A percentile compares a stretch with the other conserved stretches of the same genome.
These are phyloP conservation scores for Colletotrichum echinochloae DNA, from an alignment of 2,329 filamentous ascomycete species.

Conservation along the genomic window DNA sequence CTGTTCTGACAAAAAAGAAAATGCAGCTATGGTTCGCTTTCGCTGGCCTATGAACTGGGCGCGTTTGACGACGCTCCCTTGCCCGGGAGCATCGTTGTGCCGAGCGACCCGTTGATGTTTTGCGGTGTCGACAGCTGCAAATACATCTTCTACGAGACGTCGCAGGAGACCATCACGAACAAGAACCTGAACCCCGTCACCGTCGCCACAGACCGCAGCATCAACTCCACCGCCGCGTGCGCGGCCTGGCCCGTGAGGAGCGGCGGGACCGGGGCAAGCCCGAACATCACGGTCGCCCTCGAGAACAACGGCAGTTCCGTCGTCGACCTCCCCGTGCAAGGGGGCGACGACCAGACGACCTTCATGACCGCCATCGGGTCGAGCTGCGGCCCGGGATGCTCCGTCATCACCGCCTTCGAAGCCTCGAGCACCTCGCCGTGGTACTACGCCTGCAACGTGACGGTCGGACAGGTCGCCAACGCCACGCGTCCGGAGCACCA, in stretches of 20 bases:
- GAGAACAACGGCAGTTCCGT: constrained; percentile 36
- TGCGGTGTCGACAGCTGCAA: constrained; percentile 43
- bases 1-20: not conserved
- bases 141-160: constrained; percentile 55
- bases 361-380: constrained; percentile 50
- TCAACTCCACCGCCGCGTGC: constrained; percentile 49
- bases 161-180: constrained; percentile 24
- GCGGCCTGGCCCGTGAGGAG: constrained; percentile 46
- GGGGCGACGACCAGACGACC: constrained; percentile 51
- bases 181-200: constrained; percentile 40
- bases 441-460: constrained; percentile 57
- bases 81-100: constrained; percentile 48
- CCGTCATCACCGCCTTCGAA: constrained; percentile 53
- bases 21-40: constrained; percentile 54
- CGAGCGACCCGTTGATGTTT: constrained; percentile 46
- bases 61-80: constrained; percentile 42
- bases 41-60: constrained; percentile 47
- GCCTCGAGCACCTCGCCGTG: constrained; percentile 51
- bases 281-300: constrained; percentile 46
- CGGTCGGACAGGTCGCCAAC: constrained; percentile 49
- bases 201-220: constrained; percentile 50
- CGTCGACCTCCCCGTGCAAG: constrained; percentile 43
- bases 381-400: constrained; percentile 46
- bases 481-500: constrained; percentile 52
- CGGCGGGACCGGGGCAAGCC: constrained; percentile 48